A percentile compares a stretch with the other conserved stretches of the same genome.
Conservation (phyloP, 305 asterid species). For the Solanum hybrid region DNA sequence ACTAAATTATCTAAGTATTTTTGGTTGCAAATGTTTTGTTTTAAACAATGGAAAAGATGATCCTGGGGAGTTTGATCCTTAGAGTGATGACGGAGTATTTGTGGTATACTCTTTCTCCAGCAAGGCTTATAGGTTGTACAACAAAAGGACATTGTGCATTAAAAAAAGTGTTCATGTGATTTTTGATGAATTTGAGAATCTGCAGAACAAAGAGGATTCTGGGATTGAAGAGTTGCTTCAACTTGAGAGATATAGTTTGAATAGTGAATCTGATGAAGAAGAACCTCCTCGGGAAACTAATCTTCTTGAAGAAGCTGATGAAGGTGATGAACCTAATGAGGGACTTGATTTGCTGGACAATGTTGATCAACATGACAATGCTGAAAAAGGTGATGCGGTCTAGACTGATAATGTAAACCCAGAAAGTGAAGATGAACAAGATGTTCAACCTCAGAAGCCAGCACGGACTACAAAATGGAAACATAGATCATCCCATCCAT, state of each 20-base stretch:
- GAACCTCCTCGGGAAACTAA: neutral
- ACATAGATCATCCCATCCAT: neutral
- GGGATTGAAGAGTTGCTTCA: neutral
- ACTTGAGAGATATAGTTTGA: neutral
- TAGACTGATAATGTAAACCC: neutral
- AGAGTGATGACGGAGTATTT: neutral
- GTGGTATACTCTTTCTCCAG: neutral
- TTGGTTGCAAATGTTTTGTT: neutral
- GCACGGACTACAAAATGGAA: neutral
- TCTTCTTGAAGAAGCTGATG: no score
- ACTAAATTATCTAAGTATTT: neutral
- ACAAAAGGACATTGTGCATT: neutral
- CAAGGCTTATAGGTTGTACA: neutral
- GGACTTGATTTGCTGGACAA: neutral
- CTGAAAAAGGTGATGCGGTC: neutral
- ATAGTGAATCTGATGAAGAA: no score
- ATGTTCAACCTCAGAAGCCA: no score
- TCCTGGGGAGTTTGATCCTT: neutral
- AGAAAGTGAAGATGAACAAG: neutral
- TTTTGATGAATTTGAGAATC: neutral
- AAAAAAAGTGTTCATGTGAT: neutral
- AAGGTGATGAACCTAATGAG: neutral
- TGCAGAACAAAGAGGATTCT: neutral
- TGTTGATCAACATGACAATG: neutral
- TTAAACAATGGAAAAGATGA: no score